Conservation (phyloP, 331 rosid genomes). For the Malus hybrid region DNA sequence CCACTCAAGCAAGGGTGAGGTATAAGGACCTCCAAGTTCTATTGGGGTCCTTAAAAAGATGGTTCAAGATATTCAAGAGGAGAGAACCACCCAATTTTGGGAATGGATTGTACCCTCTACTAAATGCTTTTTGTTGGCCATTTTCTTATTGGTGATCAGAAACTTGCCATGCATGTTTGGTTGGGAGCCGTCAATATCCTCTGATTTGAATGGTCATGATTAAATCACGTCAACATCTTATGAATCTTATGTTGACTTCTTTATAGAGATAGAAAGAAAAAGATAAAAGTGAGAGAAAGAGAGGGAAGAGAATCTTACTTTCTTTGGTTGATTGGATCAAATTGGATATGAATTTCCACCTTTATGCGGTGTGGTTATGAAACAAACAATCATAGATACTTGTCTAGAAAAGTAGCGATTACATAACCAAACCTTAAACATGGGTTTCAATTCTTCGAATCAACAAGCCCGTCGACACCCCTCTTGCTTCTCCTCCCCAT, state of each 20-base stretch:
- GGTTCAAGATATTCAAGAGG: not conserved
- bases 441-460: too few species aligned
- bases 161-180: not conserved
- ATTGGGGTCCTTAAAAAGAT: not conserved
- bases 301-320: too few species aligned
- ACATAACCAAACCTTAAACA: not conserved
- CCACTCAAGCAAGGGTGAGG: not conserved
- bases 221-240: too few species aligned
- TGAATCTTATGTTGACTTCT: too few species aligned
- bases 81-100: not conserved
- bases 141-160: not conserved
- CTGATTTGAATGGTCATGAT: fast-evolving
- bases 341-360: not conserved
- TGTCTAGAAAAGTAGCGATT: not conserved
- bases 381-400: not conserved
- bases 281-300: too few species aligned
- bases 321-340: not conserved
- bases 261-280: too few species aligned
- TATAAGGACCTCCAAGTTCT: not conserved
- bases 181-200: too few species aligned
- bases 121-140: not conserved
- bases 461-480: too few species aligned
- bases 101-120: not conserved
- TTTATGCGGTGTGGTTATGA: not conserved
- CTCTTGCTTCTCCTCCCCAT: too few species aligned